Conservation (phyloP, 2,329 filamentous ascomycete genomes). For the Alternaria sp. region DNA sequence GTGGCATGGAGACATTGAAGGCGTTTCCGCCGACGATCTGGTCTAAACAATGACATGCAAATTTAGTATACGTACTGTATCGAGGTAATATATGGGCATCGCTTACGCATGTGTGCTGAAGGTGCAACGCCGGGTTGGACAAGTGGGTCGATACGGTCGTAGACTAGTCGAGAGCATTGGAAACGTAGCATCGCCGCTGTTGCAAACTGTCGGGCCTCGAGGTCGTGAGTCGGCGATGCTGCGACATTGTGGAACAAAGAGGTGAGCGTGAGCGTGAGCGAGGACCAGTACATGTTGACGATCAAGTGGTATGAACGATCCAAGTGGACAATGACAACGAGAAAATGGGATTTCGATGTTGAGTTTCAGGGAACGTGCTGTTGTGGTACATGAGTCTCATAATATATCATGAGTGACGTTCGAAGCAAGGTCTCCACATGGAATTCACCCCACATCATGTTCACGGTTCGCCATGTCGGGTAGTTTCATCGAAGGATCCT, state of each 20-base stretch:
- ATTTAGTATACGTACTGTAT: neutral
- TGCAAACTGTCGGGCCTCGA: constrained; percentile 31
- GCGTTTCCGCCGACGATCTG: constrained; percentile 39
- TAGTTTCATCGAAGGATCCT: neutral
- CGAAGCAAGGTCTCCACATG: neutral
- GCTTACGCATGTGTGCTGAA: constrained; percentile 23
- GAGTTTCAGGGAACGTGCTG: neutral
- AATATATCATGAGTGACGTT: neutral
- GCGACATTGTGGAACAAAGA: constrained; percentile 24
- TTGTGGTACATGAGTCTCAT: neutral
- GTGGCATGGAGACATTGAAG: constrained; percentile 35
- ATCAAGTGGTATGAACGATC: neutral
- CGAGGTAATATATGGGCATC: neutral
- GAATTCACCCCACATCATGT: neutral
- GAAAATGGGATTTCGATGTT: neutral
- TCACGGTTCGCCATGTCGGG: neutral
- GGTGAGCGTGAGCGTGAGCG: constrained; percentile 20
- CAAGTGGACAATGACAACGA: too few species aligned
- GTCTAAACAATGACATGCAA: neutral
- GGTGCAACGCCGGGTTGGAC: constrained; percentile 27
- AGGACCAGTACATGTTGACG: constrained; percentile 20
- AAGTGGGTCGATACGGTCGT: constrained; percentile 30
- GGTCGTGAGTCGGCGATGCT: constrained; percentile 18
- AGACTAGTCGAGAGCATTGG: constrained; percentile 27
- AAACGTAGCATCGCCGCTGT: constrained; percentile 36